phyloP scores from a whole-genome alignment of 306 rosid species.

The Rubus parviflorus region DNA sequence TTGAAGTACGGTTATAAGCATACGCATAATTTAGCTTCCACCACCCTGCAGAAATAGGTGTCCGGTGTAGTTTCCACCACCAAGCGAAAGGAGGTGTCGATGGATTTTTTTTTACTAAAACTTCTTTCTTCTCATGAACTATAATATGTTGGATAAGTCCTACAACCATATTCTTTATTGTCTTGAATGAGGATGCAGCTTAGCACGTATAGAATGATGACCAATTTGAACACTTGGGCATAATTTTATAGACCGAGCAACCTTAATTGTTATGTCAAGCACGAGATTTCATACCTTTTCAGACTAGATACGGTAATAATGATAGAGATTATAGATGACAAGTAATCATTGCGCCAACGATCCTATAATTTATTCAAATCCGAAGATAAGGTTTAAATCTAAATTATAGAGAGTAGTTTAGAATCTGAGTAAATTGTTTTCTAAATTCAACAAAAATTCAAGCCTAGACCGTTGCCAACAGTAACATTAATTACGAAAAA shows the following conservation, averaged over 20 bases:
- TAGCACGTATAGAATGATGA: neutral
- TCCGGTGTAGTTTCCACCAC: no score
- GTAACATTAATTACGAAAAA: no score
- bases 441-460: no score
- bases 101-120: neutral
- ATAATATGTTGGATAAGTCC: neutral
- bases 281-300: constrained; percentile 6
- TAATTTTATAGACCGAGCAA: constrained; percentile 15
- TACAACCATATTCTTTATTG: neutral
- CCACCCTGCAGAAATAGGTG: neutral
- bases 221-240: neutral
- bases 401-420: no score
- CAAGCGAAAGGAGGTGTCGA: constrained; percentile 6
- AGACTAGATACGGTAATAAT: neutral
- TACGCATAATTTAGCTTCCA: constrained; percentile 28
- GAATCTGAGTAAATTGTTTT: no score
- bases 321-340: neutral
- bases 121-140: neutral
- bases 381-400: no score
- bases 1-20: neutral
- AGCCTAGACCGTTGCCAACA: no score
- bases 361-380: neutral
- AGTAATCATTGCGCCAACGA: neutral
- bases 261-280: neutral
- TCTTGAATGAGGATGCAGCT: neutral